Percentiles rank a stretch among this genome's conserved stretches.
These are phyloP conservation scores for Lepidopterella palustris DNA, from an alignment of 495 filamentous ascomycete species.

Conservation along the genomic window DNA sequence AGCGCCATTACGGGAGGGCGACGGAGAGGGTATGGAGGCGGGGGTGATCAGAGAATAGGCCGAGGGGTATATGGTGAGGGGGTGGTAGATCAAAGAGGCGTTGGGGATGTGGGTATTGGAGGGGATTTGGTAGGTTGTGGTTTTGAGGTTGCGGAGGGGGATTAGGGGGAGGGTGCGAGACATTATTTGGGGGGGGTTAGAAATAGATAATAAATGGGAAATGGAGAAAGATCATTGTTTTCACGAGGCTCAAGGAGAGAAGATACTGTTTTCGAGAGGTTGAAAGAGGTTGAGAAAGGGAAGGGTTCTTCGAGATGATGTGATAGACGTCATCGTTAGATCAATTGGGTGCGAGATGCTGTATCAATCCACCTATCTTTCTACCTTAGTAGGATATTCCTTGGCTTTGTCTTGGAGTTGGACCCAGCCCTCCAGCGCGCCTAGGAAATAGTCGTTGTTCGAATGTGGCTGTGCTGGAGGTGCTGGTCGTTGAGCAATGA, in stretches of 20 bases:
- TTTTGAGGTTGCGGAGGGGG: conserved; percentile 50
- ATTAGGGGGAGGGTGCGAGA: conserved; percentile 43
- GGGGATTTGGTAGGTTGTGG: conserved; percentile 53
- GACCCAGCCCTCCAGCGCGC: too few relatives aligned
- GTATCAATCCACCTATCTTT: too few relatives aligned
- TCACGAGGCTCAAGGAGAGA: too few relatives aligned
- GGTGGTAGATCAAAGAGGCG: conserved; percentile 56
- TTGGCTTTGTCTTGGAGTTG: too few relatives aligned
- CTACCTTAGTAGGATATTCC: too few relatives aligned
- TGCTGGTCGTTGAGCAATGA: too few relatives aligned
- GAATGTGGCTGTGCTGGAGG: too few relatives aligned
- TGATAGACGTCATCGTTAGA: conserved; percentile 12
- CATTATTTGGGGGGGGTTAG: conserved; percentile 7
- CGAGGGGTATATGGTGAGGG: conserved; percentile 51
- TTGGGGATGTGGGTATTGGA: conserved; percentile 55
- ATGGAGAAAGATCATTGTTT: too few relatives aligned
- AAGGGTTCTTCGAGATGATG: background rate
- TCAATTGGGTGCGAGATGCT: too few relatives aligned
- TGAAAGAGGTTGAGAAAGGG: too few relatives aligned
- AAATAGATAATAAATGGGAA: background rate
- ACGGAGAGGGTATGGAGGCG: conserved; percentile 46
- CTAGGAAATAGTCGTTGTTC: too few relatives aligned
- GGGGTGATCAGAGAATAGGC: conserved; percentile 41
- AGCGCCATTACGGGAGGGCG: conserved; percentile 53
- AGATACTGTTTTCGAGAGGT: too few relatives aligned